Conservation (phyloP, 2,329 filamentous ascomycete species). For the Botrytis deweyae region DNA sequence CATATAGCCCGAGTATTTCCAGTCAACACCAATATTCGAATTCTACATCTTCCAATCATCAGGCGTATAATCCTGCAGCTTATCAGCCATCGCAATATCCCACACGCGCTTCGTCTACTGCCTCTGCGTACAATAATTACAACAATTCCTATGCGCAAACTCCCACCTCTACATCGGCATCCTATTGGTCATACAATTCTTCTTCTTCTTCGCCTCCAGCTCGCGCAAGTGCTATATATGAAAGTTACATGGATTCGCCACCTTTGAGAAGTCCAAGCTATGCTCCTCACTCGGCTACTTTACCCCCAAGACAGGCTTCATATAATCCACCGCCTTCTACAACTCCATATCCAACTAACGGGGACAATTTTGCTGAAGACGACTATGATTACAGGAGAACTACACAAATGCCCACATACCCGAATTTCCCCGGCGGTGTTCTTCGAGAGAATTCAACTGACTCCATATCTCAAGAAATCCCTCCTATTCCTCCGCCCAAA, state of each 20-base stretch:
- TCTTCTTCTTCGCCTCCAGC: conserved; percentile 30
- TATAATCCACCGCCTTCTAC: conserved; percentile 32
- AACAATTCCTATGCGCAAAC: conserved; percentile 37
- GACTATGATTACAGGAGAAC: conserved; percentile 34
- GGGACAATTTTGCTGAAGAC: conserved; percentile 30
- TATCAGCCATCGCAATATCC: conserved; percentile 48
- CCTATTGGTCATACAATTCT: conserved; percentile 30
- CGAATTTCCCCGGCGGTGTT: conserved; percentile 31
- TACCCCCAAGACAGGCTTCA: conserved; percentile 30
- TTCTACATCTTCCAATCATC: conserved; percentile 50
- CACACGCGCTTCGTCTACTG: conserved; percentile 56
- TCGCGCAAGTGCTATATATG: conserved; percentile 34
- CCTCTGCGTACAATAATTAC: conserved; percentile 53
- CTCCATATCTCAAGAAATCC: conserved; percentile 24
- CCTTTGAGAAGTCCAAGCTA: conserved; percentile 33
- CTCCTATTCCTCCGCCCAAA: conserved; percentile 27
- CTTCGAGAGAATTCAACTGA: conserved; percentile 12
- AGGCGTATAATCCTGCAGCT: conserved; percentile 65
- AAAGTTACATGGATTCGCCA: conserved; percentile 26
- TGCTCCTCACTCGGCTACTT: conserved; percentile 27
- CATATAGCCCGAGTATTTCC: conserved; percentile 47
- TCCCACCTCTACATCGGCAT: conserved; percentile 46
- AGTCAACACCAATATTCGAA: conserved; percentile 32
- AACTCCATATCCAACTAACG: conserved; percentile 35
- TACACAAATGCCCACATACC: conserved; percentile 29